phyloP scores from a whole-genome alignment of 2,329 filamentous ascomycete species.

The Cordyceps tenuipes region DNA sequence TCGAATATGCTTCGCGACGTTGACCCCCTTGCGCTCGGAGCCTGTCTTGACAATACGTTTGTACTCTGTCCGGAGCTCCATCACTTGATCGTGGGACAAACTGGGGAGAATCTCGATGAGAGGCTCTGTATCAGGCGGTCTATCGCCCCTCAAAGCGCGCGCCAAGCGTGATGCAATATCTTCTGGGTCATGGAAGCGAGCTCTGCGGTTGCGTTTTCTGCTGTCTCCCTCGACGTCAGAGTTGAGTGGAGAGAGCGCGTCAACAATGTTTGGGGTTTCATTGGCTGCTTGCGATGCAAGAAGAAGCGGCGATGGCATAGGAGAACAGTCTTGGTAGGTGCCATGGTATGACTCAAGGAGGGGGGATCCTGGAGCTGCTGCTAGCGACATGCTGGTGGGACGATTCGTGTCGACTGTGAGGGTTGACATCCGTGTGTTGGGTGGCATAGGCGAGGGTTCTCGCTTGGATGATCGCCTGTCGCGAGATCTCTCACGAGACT shows the following conservation, averaged over 20 bases:
- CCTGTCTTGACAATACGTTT: conserved; percentile 82
- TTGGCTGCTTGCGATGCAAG: conserved; percentile 38
- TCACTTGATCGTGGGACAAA: conserved; percentile 78
- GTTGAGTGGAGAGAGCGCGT: conserved; percentile 43
- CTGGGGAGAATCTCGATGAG: conserved; percentile 78
- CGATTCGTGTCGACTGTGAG: conserved; percentile 41
- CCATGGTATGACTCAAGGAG: conserved; percentile 87
- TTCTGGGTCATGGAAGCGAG: conserved; percentile 76
- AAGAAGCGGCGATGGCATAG: conserved; percentile 79
- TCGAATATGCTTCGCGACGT: conserved; percentile 79
- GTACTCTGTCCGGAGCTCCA: conserved; percentile 80
- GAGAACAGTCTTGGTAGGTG: conserved; percentile 88
- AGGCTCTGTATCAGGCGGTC: conserved; percentile 57
- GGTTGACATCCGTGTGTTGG: conserved; percentile 42
- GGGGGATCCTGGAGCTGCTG: conserved; percentile 66
- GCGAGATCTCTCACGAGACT: conserved; percentile 15
- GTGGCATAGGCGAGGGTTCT: conserved; percentile 40
- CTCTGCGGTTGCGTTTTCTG: conserved; percentile 46
- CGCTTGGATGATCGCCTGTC: conserved; percentile 29
- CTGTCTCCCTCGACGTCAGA: conserved; percentile 38
- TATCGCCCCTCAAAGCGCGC: conserved; percentile 61
- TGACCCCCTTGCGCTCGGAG: conserved; percentile 64
- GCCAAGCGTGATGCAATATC: conserved; percentile 71
- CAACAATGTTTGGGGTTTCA: conserved; percentile 40
- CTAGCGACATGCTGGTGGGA: conserved; percentile 34